Percentiles rank a stretch among this genome's conserved stretches.
Conservation (phyloP, 2,329 filamentous ascomycete genomes). For the Sporothrix schenckii region DNA sequence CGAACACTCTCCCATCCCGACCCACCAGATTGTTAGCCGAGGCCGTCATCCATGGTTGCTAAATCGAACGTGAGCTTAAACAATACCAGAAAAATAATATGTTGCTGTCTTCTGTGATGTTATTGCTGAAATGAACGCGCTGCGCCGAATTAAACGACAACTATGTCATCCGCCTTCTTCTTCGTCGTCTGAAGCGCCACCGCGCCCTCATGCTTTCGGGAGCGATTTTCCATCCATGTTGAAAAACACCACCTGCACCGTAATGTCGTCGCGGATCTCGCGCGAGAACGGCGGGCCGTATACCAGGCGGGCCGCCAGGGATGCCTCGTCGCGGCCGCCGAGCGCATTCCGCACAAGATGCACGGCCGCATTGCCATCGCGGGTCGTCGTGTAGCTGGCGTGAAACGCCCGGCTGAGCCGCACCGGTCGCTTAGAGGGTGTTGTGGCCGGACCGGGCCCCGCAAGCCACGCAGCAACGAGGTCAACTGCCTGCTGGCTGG, state of each 20-base stretch:
- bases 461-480: conserved; percentile 94
- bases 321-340: conserved; percentile 89
- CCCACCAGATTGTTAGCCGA: too few relatives aligned
- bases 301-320: conserved; percentile 90
- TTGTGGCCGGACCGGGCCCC: conserved; percentile 63
- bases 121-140: too few relatives aligned
- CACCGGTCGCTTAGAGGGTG: not conserved
- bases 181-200: too few relatives aligned
- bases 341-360: conserved; percentile 94
- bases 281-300: conserved; percentile 88
- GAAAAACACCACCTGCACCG: conserved; percentile 21
- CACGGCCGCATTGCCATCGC: conserved; percentile 94
- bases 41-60: too few relatives aligned
- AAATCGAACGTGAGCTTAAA: too few relatives aligned
- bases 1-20: too few relatives aligned
- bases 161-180: too few relatives aligned
- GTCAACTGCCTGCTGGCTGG: conserved; percentile 95
- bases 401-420: not conserved
- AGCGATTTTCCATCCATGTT: not conserved
- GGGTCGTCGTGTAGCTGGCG: conserved; percentile 67
- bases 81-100: too few relatives aligned
- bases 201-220: not conserved
- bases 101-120: too few relatives aligned
- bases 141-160: too few relatives aligned
- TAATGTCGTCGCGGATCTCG: conserved; percentile 64